Percentiles rank a stretch among this genome's conserved stretches.
Conservation (phyloP, 2,329 filamentous ascomycete genomes). For the Xylariaceae sp. region DNA sequence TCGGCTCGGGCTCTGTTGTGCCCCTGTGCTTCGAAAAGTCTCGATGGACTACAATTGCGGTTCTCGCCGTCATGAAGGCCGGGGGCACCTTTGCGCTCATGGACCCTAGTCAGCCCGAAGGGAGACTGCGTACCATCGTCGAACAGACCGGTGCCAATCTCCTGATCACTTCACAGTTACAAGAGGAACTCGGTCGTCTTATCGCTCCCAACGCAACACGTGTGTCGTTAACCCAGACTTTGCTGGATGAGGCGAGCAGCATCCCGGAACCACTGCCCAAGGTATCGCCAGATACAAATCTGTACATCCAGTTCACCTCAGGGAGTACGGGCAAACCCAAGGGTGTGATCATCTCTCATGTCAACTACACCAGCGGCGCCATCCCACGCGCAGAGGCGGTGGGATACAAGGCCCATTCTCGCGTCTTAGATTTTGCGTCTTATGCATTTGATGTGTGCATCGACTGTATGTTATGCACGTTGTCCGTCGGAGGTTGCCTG, state of each 20-base stretch:
- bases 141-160: slow-evolving; percentile 37
- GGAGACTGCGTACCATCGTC: slow-evolving; percentile 40
- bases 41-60: slow-evolving; percentile 39
- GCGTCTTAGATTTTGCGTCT: slow-evolving; percentile 44
- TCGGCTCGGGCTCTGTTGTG: slow-evolving; percentile 37
- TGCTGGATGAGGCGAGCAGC: slow-evolving; percentile 18
- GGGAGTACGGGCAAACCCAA: slow-evolving; percentile 61
- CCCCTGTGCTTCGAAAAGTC: slow-evolving; percentile 48
- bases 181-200: slow-evolving; percentile 33
- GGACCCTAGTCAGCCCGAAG: slow-evolving; percentile 42
- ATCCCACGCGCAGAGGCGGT: slow-evolving; percentile 38
- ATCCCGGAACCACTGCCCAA: slow-evolving; percentile 15
- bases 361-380: slow-evolving; percentile 42
- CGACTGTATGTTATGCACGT: slow-evolving; percentile 49
- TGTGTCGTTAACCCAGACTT: slow-evolving; percentile 31
- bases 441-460: slow-evolving; percentile 53
- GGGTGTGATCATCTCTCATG: slow-evolving; percentile 50
- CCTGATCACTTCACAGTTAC: slow-evolving; percentile 37
- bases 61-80: slow-evolving; percentile 44
- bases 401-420: slow-evolving; percentile 37
- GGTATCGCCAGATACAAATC: slow-evolving; percentile 39
- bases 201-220: slow-evolving; percentile 32
- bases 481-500: slow-evolving; percentile 44
- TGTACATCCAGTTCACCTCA: slow-evolving; percentile 60
- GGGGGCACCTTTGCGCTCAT: slow-evolving; percentile 43